These are phyloP conservation scores for Leptographium wingfieldii DNA, from an alignment of 2,329 filamentous ascomycete species.

Conservation along the genomic window DNA sequence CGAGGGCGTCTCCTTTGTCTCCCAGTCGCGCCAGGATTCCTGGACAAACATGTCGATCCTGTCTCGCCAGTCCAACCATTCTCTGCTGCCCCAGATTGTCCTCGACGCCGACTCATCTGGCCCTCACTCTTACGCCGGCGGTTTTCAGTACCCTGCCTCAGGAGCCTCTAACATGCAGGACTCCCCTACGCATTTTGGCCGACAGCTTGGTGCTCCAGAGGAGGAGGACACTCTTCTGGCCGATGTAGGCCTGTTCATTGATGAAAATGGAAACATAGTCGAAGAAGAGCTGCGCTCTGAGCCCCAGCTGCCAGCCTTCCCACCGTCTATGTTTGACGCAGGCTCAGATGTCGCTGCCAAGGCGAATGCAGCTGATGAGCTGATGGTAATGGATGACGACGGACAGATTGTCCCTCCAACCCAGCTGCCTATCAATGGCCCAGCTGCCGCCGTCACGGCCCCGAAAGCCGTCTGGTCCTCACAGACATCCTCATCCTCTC, in stretches of 20 bases:
- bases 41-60: slow-evolving; percentile 11
- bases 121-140: slow-evolving; percentile 5
- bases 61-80: slow-evolving; percentile 13
- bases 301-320: slow-evolving; percentile 11
- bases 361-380: not conserved
- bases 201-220: slow-evolving; percentile 24
- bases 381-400: slow-evolving; percentile 8
- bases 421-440: not conserved
- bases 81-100: slow-evolving; percentile 27
- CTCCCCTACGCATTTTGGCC: slow-evolving; percentile 10
- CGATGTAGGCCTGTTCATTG: slow-evolving; percentile 21
- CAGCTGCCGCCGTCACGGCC: not conserved
- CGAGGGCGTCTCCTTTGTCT: slow-evolving; percentile 17
- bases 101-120: slow-evolving; percentile 19
- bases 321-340: not conserved
- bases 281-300: slow-evolving; percentile 11
- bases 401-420: slow-evolving; percentile 1
- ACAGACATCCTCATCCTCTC: not conserved
- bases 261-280: slow-evolving; percentile 13
- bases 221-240: slow-evolving; percentile 29
- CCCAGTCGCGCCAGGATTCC: slow-evolving; percentile 9
- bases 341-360: not conserved
- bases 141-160: slow-evolving; percentile 9
- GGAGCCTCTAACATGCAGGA: slow-evolving; percentile 6
- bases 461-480: not conserved